Evolutionary conservation across 306 rosid species (phyloP).

Genomic region (Quercus alba): DNA sequence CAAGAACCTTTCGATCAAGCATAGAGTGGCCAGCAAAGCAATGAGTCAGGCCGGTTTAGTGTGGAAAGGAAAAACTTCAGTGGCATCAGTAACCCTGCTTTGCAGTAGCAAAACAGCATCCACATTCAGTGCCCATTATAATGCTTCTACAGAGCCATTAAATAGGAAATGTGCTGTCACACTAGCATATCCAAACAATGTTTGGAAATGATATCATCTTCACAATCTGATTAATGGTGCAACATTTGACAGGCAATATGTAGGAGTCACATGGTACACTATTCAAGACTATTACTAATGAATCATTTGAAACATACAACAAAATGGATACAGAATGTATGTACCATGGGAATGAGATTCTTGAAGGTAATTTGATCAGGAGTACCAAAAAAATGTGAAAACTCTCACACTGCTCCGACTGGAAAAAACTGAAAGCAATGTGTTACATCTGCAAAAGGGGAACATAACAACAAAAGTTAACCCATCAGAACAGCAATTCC

Average conservation of each 20-base stretch:
- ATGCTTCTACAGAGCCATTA: constrained; percentile 5
- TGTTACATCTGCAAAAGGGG: constrained; percentile 35
- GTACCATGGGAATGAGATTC: constrained; percentile 17
- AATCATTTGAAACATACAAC: constrained; percentile 22
- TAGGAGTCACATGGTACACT: constrained; percentile 27
- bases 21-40: not conserved
- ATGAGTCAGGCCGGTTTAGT: too few species aligned
- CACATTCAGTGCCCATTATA: not conserved
- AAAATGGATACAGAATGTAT: constrained; percentile 11
- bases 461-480: constrained; percentile 16
- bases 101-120: constrained; percentile 4
- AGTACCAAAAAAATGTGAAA: constrained; percentile 35
- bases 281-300: constrained; percentile 26
- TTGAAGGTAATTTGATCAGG: constrained; percentile 40
- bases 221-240: constrained; percentile 19
- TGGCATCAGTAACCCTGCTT: not conserved
- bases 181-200: not conserved
- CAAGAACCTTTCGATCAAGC: not conserved
- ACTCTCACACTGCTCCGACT: constrained; percentile 41
- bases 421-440: constrained; percentile 30
- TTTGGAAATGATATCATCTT: constrained; percentile 18
- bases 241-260: constrained; percentile 8
- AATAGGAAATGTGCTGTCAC: constrained; percentile 4
- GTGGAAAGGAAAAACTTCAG: not conserved
- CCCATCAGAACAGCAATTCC: constrained; percentile 4